These are phyloP conservation scores for Linnemannia schmuckeri DNA, from an alignment of 192 early-diverging fungal species.

Conservation along the genomic window DNA sequence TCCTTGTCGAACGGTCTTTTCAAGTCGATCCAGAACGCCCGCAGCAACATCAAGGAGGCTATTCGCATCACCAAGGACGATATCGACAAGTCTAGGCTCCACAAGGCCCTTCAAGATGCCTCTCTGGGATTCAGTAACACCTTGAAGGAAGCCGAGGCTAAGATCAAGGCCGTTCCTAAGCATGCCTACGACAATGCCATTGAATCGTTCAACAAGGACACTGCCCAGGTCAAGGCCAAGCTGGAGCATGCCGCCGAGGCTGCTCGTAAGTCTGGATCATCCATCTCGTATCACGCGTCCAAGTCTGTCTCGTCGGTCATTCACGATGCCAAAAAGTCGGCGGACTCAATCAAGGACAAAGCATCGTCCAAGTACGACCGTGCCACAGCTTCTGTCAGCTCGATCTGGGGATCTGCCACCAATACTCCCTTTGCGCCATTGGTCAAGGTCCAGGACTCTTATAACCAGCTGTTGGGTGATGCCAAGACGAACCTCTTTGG, in stretches of 20 bases:
- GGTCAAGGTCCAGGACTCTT: slow-evolving; percentile 33
- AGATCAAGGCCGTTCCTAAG: slow-evolving; percentile 48
- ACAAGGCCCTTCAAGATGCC: slow-evolving; percentile 34
- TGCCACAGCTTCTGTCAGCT: slow-evolving; percentile 31
- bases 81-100: slow-evolving; percentile 17
- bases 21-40: slow-evolving; percentile 18
- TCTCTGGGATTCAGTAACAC: slow-evolving; percentile 14
- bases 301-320: slow-evolving; percentile 36
- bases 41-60: slow-evolving; percentile 26
- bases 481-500: slow-evolving; percentile 31
- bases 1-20: slow-evolving; percentile 11
- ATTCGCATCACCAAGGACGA: slow-evolving; percentile 24
- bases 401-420: slow-evolving; percentile 46
- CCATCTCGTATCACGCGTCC: slow-evolving; percentile 30
- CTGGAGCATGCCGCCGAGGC: slow-evolving; percentile 36
- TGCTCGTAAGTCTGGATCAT: slow-evolving; percentile 31
- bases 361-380: slow-evolving; percentile 33
- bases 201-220: slow-evolving; percentile 39
- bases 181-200: slow-evolving; percentile 38
- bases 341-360: slow-evolving; percentile 7
- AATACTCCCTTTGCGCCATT: slow-evolving; percentile 26
- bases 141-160: slow-evolving; percentile 32
- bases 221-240: slow-evolving; percentile 31
- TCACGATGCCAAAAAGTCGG: slow-evolving; percentile 18
- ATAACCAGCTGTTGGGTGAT: slow-evolving; percentile 25